Conservation (phyloP, 352 stramenopile genomes). For the Globisporangium acanthophoron region DNA sequence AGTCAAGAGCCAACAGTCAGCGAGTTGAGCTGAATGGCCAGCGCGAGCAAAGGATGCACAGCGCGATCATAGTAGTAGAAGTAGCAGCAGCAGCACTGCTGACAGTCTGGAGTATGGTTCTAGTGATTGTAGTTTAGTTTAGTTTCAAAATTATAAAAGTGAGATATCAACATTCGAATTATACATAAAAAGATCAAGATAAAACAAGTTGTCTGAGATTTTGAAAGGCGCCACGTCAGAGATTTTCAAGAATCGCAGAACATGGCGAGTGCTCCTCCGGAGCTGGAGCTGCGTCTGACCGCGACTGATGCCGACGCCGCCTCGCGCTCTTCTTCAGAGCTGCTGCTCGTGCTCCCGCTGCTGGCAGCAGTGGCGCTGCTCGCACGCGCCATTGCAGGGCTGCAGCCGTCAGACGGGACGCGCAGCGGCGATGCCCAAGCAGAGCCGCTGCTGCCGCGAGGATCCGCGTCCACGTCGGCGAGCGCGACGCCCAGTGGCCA, state of each 20-base stretch:
- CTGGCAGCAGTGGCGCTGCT: background rate
- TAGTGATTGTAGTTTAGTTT: no score
- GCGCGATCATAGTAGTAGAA: background rate
- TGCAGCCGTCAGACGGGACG: background rate
- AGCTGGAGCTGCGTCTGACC: no score
- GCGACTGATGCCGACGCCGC: no score
- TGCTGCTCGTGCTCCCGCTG: background rate
- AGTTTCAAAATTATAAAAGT: no score
- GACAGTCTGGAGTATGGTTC: no score
- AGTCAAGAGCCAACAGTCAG: background rate
- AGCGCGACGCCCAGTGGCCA: background rate
- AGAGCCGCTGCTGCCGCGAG: constrained; percentile 5
- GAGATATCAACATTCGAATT: no score
- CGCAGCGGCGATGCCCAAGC: background rate
- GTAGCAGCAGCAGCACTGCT: no score
- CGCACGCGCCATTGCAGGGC: background rate
- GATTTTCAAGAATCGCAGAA: no score
- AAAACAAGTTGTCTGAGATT: no score
- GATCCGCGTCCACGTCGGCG: background rate
- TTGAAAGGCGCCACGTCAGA: no score
- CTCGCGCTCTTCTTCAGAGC: background rate
- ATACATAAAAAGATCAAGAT: no score
- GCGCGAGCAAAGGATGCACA: background rate
- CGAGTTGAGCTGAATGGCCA: constrained; percentile 7
- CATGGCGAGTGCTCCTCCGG: no score